A percentile compares a stretch with the other conserved stretches of the same genome.
Evolutionary conservation across 1,284 basidiomycete genomes (phyloP).

Genomic region (Rhodotorula sp.): DNA sequence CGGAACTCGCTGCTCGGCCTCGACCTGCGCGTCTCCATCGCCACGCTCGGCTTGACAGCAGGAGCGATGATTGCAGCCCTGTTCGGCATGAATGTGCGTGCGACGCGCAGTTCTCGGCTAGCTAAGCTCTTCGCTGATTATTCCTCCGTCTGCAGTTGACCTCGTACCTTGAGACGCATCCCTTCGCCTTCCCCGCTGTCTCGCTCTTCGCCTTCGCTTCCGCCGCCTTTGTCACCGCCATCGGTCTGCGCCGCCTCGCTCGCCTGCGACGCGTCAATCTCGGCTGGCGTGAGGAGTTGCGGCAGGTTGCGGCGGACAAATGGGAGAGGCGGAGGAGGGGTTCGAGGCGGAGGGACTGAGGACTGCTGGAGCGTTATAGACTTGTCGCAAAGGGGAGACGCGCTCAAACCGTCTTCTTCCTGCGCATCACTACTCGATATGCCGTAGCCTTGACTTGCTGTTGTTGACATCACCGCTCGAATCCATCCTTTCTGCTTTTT

Average conservation of each 20-base stretch:
- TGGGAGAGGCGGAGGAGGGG: slow-evolving; percentile 7
- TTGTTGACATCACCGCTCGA: too few species aligned
- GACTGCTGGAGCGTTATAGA: too few species aligned
- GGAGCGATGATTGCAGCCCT: slow-evolving; percentile 88
- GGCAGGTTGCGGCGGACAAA: slow-evolving; percentile 9
- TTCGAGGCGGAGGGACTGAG: neutral
- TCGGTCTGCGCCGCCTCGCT: slow-evolving; percentile 43
- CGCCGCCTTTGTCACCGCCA: slow-evolving; percentile 46
- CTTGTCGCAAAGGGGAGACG: too few species aligned
- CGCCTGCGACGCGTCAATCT: slow-evolving; percentile 38
- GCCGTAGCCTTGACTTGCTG: too few species aligned
- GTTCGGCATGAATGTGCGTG: slow-evolving; percentile 70
- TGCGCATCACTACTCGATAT: too few species aligned
- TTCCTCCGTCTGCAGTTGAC: slow-evolving; percentile 43
- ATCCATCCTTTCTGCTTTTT: too few species aligned
- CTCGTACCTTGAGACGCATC: slow-evolving; percentile 48
- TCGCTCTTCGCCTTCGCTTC: slow-evolving; percentile 45
- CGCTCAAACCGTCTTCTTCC: too few species aligned
- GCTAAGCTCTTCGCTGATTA: neutral
- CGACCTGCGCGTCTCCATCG: slow-evolving; percentile 90
- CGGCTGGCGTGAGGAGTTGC: slow-evolving; percentile 29
- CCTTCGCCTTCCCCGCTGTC: slow-evolving; percentile 50
- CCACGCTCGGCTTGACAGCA: slow-evolving; percentile 85
- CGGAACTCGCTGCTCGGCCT: slow-evolving; percentile 87
- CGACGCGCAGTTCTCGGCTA: neutral